A percentile compares a stretch with the other conserved stretches of the same genome.
phyloP scores from a whole-genome alignment of 163 green algal species.

The Prototheca cutis region DNA sequence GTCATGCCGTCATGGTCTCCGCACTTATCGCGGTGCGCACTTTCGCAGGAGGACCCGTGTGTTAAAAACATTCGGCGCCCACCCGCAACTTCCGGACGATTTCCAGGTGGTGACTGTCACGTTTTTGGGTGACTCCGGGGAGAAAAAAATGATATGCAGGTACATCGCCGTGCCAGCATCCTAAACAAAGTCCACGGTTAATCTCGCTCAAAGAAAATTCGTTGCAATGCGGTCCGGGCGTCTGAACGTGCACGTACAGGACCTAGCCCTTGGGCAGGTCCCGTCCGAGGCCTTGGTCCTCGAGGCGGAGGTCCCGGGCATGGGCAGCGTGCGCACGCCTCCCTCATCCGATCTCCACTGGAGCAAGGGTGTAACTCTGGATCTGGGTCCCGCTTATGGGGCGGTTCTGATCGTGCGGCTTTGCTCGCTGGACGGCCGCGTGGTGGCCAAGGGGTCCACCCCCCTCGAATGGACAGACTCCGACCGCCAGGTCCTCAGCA shows the following conservation, averaged over 20 bases:
- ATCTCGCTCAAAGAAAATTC: no score
- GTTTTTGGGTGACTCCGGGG: no score
- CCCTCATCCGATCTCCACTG: background rate
- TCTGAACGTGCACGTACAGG: background rate
- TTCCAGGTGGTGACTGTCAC: no score
- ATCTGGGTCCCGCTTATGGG: background rate
- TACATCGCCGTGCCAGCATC: no score
- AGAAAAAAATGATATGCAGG: no score
- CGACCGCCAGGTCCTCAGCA: background rate
- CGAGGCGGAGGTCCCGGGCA: background rate
- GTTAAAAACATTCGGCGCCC: no score
- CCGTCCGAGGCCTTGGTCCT: background rate
- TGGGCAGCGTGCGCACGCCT: background rate
- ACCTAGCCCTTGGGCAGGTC: background rate
- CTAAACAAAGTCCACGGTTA: no score
- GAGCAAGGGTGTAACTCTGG: background rate
- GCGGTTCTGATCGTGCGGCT: background rate
- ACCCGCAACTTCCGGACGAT: no score
- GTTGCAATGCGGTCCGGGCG: background rate
- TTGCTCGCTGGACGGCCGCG: background rate
- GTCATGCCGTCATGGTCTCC: no score
- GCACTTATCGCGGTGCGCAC: no score
- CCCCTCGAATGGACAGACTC: background rate
- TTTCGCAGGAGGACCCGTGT: no score
- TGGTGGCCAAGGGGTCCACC: background rate